Evolutionary conservation across 805 yeast genomes (phyloP).

Genomic region (Saccharomycopsis sp.): DNA sequence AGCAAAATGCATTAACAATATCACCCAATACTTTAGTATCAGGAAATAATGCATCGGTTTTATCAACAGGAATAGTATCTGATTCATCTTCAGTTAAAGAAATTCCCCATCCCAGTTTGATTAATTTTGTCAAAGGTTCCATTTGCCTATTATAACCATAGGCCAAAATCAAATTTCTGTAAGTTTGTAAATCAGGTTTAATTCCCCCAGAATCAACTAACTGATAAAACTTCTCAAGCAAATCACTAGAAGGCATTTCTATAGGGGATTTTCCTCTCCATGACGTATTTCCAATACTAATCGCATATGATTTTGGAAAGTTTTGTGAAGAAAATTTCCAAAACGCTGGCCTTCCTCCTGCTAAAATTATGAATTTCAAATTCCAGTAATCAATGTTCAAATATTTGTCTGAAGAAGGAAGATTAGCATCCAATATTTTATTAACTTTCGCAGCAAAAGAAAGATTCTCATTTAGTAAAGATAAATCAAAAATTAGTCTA

Average conservation of each 20-base stretch:
- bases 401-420: too few relatives aligned
- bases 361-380: slow-evolving; percentile 7
- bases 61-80: slow-evolving; percentile 5
- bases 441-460: too few relatives aligned
- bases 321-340: slow-evolving; percentile 9
- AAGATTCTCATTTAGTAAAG: too few relatives aligned
- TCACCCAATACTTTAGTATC: slow-evolving; percentile 21
- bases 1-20: slow-evolving; percentile 24
- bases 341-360: slow-evolving; percentile 8
- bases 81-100: not conserved
- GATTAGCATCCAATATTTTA: too few relatives aligned
- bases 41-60: slow-evolving; percentile 21
- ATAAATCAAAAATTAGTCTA: too few relatives aligned
- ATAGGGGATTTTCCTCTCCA: slow-evolving; percentile 12
- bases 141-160: slow-evolving; percentile 24
- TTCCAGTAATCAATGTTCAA: slow-evolving; percentile 14
- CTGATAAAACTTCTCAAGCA: slow-evolving; percentile 18
- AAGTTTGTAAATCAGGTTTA: slow-evolving; percentile 20
- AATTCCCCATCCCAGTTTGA: slow-evolving; percentile 25
- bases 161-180: slow-evolving; percentile 22
- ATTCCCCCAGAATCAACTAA: slow-evolving; percentile 14
- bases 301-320: not conserved
- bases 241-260: slow-evolving; percentile 12
- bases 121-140: slow-evolving; percentile 20
- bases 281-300: not conserved